These are phyloP conservation scores for Mychonastes homosphaera DNA, from an alignment of 139 green algal genomes.

Conservation along the genomic window DNA sequence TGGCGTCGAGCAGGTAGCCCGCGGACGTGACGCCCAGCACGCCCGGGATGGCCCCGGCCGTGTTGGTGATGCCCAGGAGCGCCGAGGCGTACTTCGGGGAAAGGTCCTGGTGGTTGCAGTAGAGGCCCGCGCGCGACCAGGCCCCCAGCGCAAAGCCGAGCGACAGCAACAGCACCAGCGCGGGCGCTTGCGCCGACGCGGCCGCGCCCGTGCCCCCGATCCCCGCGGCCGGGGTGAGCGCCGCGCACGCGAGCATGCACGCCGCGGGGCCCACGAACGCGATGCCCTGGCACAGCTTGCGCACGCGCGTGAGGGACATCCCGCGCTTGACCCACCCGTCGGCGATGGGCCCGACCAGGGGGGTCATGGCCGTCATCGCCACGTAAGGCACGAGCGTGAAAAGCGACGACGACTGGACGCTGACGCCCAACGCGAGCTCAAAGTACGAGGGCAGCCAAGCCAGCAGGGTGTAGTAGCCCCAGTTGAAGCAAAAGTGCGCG, in stretches of 20 bases:
- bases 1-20: slow-evolving; percentile 63
- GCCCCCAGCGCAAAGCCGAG: slow-evolving; percentile 62
- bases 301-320: slow-evolving; percentile 56
- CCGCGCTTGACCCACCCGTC: slow-evolving; percentile 68
- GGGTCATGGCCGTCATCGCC: slow-evolving; percentile 78
- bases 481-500: slow-evolving; percentile 98
- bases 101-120: slow-evolving; percentile 96
- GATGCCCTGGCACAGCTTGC: slow-evolving; percentile 77
- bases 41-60: slow-evolving; percentile 75
- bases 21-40: slow-evolving; percentile 75
- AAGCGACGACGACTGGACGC: slow-evolving; percentile 49
- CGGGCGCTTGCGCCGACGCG: slow-evolving; percentile 18
- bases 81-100: slow-evolving; percentile 74
- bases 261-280: slow-evolving; percentile 79
- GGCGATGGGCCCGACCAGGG: slow-evolving; percentile 66
- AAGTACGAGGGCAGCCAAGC: slow-evolving; percentile 97
- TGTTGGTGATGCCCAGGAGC: slow-evolving; percentile 93
- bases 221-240: slow-evolving; percentile 29
- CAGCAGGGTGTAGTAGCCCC: slow-evolving; percentile 90
- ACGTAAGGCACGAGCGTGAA: slow-evolving; percentile 48
- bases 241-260: slow-evolving; percentile 60
- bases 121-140: slow-evolving; percentile 80
- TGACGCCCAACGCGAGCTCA: slow-evolving; percentile 77
- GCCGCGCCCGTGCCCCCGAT: slow-evolving; percentile 2
- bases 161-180: slow-evolving; percentile 53